Base-by-base conservation (phyloP, 805 yeast genomes). In the Yarrowia deformans region DNA sequence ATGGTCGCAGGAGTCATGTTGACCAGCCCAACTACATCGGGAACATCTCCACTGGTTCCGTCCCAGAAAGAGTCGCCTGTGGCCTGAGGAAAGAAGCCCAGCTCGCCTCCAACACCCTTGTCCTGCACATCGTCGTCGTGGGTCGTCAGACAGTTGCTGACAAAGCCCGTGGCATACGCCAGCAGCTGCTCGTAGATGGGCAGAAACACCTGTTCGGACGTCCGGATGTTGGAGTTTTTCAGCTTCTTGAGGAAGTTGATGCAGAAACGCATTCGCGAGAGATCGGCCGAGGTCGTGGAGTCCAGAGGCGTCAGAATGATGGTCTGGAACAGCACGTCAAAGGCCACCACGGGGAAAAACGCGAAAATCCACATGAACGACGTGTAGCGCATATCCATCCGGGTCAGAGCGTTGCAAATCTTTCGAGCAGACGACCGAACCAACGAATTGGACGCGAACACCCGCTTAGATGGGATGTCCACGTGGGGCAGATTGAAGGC, bases 331-430 rank as follows among this genome's bases (percentile, higher is more conserved):
- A 60, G 42, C 19, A 35, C 54, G 10, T 43, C 50, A 23, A 60
- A 60, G 13, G 67, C 67, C 1, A 46, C 34, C 14, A 18, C 16
- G 14, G 67, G 67, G 14, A 60, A 60, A 8, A 60, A 60, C 42
- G 54, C 67, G 8, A 43, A 60, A 18, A 60, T 60, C 67, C 67
- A 60, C 14, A 60, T 43, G 54, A 60, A 60, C 19, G 67, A 45
- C 32, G 50, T 34, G 43, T 60, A 60, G 2, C 67, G 34, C 52
- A 60, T 34, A 8, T 60, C 67, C 43, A 60, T 45, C 4, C 54
- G 40, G 1, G 67, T 45, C 18, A 45, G 54, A 10, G 67, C 50
- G 19, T 45, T 60, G 43, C 67, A 60, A 7, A 60, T 45, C 35
- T 43, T 45, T 32, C 67, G 14, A 3, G 67, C 67, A 2, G 67